A percentile compares a stretch with the other conserved stretches of the same genome.
Conservation (phyloP, 1,284 basidiomycete genomes). For the Pascua guehoae region DNA sequence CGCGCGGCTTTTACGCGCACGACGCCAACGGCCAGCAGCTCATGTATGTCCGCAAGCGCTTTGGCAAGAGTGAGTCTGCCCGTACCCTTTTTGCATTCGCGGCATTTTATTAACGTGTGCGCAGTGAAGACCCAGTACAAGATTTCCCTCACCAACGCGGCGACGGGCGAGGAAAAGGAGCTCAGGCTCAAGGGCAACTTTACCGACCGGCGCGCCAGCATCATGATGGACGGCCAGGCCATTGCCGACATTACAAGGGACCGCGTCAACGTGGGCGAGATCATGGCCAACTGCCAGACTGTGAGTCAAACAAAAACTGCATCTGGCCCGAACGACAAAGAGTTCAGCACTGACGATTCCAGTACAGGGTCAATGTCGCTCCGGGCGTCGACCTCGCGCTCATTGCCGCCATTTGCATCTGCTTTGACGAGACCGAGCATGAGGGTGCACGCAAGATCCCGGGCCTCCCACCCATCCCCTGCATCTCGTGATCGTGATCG, state of each 20-base stretch:
- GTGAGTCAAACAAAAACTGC: too few relatives aligned
- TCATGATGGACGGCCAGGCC: conserved; percentile 29
- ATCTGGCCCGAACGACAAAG: too few relatives aligned
- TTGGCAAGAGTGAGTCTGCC: conserved; percentile 22
- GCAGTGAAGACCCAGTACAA: conserved; percentile 41
- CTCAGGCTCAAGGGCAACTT: conserved; percentile 39
- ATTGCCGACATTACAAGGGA: conserved; percentile 43
- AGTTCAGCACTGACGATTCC: too few relatives aligned
- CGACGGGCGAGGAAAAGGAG: conserved; percentile 21
- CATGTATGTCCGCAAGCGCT: conserved; percentile 10
- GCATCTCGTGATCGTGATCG: too few relatives aligned
- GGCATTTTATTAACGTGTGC: background rate
- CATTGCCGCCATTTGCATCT: conserved; percentile 49
- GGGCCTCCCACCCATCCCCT: too few relatives aligned
- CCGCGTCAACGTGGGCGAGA: conserved; percentile 32
- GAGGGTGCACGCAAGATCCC: conserved; percentile 6
- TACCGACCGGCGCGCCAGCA: conserved; percentile 38
- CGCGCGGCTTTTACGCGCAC: too few relatives aligned
- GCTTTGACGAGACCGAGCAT: conserved; percentile 47
- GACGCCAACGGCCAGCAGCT: too few relatives aligned
- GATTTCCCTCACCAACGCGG: conserved; percentile 35
- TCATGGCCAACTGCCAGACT: conserved; percentile 39
- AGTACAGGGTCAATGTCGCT: conserved; percentile 46
- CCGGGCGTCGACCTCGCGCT: conserved; percentile 50
- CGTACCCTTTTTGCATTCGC: background rate